Evolutionary conservation across 139 green algal genomes (phyloP).

Genomic region (Diplosphaera chodatii): DNA sequence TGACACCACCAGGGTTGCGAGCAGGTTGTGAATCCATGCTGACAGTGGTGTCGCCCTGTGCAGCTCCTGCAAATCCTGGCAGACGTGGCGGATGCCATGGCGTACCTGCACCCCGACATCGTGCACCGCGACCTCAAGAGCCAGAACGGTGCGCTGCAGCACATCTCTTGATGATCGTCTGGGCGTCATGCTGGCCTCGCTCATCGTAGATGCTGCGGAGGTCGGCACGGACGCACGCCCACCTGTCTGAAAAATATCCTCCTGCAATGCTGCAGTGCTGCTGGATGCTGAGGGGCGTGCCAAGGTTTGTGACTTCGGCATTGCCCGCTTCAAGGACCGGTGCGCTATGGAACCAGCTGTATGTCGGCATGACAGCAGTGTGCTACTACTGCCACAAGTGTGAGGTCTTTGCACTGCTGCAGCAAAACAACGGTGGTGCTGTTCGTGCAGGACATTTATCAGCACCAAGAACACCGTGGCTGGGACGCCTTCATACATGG

Average conservation of each 20-base stretch:
- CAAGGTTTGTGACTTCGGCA: slow-evolving; percentile 69
- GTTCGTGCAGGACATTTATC: slow-evolving; percentile 50
- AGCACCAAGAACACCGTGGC: slow-evolving; percentile 50
- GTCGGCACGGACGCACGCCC: no score
- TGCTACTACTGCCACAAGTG: no score
- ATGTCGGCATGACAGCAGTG: no score
- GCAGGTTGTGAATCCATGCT: no score
- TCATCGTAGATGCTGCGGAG: no score
- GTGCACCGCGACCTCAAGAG: slow-evolving; percentile 41
- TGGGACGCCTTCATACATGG: slow-evolving; percentile 72
- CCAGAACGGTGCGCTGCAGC: slow-evolving; percentile 25
- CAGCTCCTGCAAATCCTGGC: slow-evolving; percentile 27
- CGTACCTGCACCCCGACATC: slow-evolving; percentile 59
- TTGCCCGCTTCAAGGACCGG: slow-evolving; percentile 45
- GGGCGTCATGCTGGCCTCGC: no score
- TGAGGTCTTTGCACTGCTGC: no score
- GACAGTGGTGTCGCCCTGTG: not conserved
- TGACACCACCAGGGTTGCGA: no score
- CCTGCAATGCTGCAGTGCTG: slow-evolving; percentile 36
- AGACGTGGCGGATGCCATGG: slow-evolving; percentile 65
- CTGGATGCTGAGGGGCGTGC: slow-evolving; percentile 44
- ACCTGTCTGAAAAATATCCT: no score
- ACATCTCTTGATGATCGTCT: no score
- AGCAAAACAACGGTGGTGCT: no score
- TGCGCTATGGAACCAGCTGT: no score